A percentile compares a stretch with the other conserved stretches of the same genome.
These are phyloP conservation scores for Metschnikowia hibisci DNA, from an alignment of 805 yeast species.

Conservation along the genomic window DNA sequence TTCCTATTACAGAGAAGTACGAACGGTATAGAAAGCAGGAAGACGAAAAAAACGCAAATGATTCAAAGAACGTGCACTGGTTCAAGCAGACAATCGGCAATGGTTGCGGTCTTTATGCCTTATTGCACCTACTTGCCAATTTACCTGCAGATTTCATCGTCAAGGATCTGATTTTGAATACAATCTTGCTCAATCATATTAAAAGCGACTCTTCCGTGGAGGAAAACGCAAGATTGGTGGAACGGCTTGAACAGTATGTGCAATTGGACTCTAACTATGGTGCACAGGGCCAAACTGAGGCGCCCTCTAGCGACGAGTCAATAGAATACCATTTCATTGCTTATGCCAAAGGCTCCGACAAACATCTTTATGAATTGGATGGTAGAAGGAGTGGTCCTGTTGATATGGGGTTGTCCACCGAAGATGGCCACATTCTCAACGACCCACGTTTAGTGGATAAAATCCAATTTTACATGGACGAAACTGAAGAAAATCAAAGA, in stretches of 20 bases:
- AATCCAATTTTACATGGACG: constrained; percentile 63
- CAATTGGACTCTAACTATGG: constrained; percentile 44
- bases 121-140: constrained; percentile 58
- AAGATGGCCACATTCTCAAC: constrained; percentile 47
- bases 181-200: constrained; percentile 23
- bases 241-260: constrained; percentile 39
- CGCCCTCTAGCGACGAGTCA: constrained; percentile 54
- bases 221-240: constrained; percentile 43
- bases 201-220: constrained; percentile 20
- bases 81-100: constrained; percentile 78
- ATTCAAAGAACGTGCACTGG: constrained; percentile 54
- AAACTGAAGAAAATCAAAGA: constrained; percentile 55
- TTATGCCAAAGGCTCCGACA: constrained; percentile 53
- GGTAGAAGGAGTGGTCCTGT: constrained; percentile 82
- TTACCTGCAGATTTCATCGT: constrained; percentile 45
- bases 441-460: constrained; percentile 48
- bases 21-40: constrained; percentile 47
- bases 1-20: constrained; percentile 68
- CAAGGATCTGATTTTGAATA: constrained; percentile 30
- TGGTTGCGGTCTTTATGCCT: constrained; percentile 90
- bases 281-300: constrained; percentile 59
- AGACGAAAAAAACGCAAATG: constrained; percentile 33
- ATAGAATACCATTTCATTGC: constrained; percentile 73
- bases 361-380: constrained; percentile 75
- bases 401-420: constrained; percentile 47